Conservation (phyloP, 495 filamentous ascomycete genomes). For the Podospora appendiculata region DNA sequence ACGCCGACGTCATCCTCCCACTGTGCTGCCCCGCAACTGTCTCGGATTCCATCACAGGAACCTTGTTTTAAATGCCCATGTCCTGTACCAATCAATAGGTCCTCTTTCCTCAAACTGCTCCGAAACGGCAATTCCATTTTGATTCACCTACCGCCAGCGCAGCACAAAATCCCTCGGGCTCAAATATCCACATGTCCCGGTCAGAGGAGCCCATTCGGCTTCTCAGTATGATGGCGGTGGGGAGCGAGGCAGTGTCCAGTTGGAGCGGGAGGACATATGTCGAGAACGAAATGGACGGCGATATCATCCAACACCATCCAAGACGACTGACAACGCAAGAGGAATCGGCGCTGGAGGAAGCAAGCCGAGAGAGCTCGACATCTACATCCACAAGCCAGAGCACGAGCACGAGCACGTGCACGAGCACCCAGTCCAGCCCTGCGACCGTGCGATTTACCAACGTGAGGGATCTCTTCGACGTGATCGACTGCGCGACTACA, state of each 20-base stretch:
- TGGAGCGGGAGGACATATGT: conserved; percentile 14
- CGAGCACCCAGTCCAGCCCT: too few species aligned
- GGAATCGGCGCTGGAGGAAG: conserved; percentile 1
- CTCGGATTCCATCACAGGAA: too few species aligned
- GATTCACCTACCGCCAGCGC: neutral
- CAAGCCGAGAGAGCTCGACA: conserved; percentile 5
- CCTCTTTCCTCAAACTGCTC: neutral
- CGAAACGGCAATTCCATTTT: neutral
- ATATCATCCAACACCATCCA: neutral
- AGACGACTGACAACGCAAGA: conserved; percentile 1
- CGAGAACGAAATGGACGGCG: conserved; percentile 14
- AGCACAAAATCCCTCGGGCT: neutral
- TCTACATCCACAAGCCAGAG: conserved; percentile 8
- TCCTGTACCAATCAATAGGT: too few species aligned
- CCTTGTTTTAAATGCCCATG: too few species aligned
- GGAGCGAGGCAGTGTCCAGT: conserved; percentile 18
- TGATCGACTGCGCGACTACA: too few species aligned
- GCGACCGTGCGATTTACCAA: too few species aligned
- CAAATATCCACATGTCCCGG: neutral
- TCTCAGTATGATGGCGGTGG: conserved; percentile 8
- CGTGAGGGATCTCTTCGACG: too few species aligned
- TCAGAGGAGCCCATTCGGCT: neutral
- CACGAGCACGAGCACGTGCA: too few species aligned
- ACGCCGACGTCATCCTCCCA: too few species aligned
- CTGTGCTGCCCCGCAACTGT: too few species aligned